Conservation (phyloP, 805 yeast genomes). For the Ogataea pignaliae region DNA sequence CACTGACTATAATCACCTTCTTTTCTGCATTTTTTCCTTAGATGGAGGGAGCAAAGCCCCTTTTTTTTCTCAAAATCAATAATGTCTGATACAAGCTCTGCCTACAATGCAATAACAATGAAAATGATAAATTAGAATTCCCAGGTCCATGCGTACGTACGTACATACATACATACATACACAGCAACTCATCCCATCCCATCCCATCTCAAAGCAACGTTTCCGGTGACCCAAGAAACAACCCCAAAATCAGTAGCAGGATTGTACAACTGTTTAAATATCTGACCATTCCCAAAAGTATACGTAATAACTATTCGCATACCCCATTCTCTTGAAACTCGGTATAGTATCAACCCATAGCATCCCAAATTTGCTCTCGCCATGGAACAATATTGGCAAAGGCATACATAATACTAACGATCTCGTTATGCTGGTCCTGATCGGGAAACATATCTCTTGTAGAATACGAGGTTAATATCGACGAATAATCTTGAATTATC, state of each 20-base stretch:
- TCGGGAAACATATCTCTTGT: slow-evolving; percentile 3
- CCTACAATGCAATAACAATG: too few species aligned
- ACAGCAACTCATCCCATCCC: too few species aligned
- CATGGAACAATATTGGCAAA: slow-evolving; percentile 13
- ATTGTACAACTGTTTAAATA: slow-evolving; percentile 11
- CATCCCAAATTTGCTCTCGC: slow-evolving; percentile 12
- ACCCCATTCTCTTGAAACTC: slow-evolving; percentile 3
- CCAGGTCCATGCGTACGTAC: too few species aligned
- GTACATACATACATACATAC: too few species aligned
- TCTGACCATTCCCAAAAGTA: slow-evolving; percentile 8
- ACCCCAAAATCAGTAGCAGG: slow-evolving; percentile 2
- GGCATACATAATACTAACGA: slow-evolving; percentile 5
- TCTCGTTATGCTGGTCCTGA: slow-evolving; percentile 4
- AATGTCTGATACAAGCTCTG: too few species aligned
- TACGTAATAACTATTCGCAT: slow-evolving; percentile 1
- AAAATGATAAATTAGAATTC: too few species aligned
- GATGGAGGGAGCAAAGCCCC: too few species aligned
- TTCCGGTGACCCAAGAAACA: background rate
- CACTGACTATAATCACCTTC: too few species aligned
- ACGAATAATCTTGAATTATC: slow-evolving; percentile 8
- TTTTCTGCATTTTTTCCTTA: too few species aligned
- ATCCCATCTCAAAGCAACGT: too few species aligned
- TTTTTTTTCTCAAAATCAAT: too few species aligned
- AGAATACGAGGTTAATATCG: slow-evolving; percentile 6
- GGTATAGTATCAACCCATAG: slow-evolving; percentile 15